Base-by-base conservation (phyloP, 768 basidiomycete genomes). In the Termitomyces sp. region DNA sequence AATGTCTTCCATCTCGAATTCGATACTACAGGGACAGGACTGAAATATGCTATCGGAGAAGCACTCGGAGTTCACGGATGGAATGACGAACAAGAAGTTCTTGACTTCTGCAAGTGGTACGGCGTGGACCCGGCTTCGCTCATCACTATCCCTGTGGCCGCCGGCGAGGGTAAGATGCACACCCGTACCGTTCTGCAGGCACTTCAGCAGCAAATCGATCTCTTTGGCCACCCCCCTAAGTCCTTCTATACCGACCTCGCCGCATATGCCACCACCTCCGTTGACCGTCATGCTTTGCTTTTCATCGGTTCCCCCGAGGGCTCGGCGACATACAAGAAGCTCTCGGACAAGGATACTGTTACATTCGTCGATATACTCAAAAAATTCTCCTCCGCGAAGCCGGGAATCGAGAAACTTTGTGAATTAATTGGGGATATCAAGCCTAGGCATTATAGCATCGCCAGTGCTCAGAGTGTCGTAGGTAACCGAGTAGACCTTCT, bases 1-100 rank as follows among this genome's bases (percentile, higher is more conserved):
- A 98, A 99, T 75, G 95, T 99, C 36, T 98, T 98, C 82, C 97
- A 99, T 77, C 83, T 99, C 66, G 97, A 98, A 78, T 96, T 99
- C 71, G 87, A 95, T 72, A 94, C 92, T 3, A 78, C 84, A 32
- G 92, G 92, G 36, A 99, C 97, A 24, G 95, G 95, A 9, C 82
- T 99, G 63, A 94, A 90, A 75, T 99, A 99, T 74, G 88, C 86
- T 39, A 94, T 98, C 59, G 97, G 97, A 59, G 97, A 98, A 76
- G 97, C 97, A 13, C 87, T 99, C 44, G 97, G 96, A 48, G 81
- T 98, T 46, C 95, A 99, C 71, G 97, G 97, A 7, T 98, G 96
- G 95, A 98, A 99, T 73, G 95, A 98, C 70, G 84, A 84, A 45
- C 75, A 82, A 56, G 96, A 99, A 64, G 94, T 97, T 3, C 73